Base-by-base conservation (phyloP, 1,284 basidiomycete species). In the Apiotrichum sp. region DNA sequence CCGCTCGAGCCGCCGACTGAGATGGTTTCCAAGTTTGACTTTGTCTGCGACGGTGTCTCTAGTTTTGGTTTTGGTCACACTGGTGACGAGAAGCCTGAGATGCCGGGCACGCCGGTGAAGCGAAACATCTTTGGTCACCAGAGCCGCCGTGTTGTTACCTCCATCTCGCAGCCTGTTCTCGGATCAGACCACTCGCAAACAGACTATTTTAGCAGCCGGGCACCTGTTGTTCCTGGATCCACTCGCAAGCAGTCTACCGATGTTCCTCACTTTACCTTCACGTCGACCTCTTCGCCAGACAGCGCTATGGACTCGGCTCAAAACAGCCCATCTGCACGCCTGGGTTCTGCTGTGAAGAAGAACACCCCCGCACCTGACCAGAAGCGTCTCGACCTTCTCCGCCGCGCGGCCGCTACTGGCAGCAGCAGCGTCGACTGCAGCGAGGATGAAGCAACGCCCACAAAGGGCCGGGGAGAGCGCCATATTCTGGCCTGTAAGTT, bases 31-130 rank as follows among this genome's bases (percentile, higher is more conserved):
- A 57, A 57, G 35, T 77, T 76, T 55, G 68, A 70, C 50, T 76
- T 75, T 55, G 55, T 76, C 2, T 72, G 71, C 33, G 68, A 69
- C 13, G 65, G 62, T 38, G 73, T 64, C 6, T 62, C 66, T 0
- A 62, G 63, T 36, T 56, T 73, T 32, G 59, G 33, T 16, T 48
- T 48, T 31, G 52, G 45, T 60, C 48, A 22, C 50, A 14, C 10
- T 16, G 11, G 11, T 40, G 73, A 75, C 5, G 64, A 65, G 13
- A 72, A 71, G 55, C 65, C 64, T 0, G 59, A 58, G 35, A 78
- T 78, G 76, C 76, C 76, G 8, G 72, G 65, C 46, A 78, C 76
- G 8, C 76, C 76, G 0, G 74, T 78, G 54, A 78, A 78, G 70
- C 67, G 69, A 52, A 65, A 69, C 38, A 62, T 68, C 13, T 73